Conservation (phyloP, 176 grass and related monocot genomes). For the Juncus effusus region DNA sequence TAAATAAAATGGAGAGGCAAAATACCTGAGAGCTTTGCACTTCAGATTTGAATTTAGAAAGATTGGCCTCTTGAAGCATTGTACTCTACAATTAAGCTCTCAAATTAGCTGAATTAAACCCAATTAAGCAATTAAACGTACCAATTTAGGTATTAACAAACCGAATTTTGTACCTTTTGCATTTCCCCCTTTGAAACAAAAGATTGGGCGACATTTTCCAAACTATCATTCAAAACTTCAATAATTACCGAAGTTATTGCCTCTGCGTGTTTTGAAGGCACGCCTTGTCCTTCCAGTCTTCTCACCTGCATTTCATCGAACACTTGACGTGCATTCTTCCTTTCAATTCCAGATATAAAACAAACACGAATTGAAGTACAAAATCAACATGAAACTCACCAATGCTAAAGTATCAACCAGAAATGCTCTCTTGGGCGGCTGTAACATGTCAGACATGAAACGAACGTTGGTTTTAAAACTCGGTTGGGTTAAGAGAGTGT, state of each 20-base stretch:
- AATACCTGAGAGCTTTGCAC: constrained; percentile 40
- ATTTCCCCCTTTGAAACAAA: constrained; percentile 42
- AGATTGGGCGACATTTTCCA: constrained; percentile 37
- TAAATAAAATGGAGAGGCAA: not conserved
- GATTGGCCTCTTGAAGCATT: constrained; percentile 43
- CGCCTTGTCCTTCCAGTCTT: constrained; percentile 37
- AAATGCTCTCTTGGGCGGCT: constrained; percentile 26
- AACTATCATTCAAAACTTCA: constrained; percentile 44
- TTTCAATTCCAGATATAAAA: not conserved
- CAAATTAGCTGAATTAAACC: not conserved
- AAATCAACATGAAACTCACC: constrained; percentile 14
- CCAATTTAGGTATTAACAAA: not conserved
- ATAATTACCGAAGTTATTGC: constrained; percentile 42
- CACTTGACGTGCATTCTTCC: constrained; percentile 14
- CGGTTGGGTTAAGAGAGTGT: not conserved
- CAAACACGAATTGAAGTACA: not conserved
- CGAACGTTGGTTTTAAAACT: constrained; percentile 2
- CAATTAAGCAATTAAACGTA: no score
- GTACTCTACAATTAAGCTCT: constrained; percentile 30
- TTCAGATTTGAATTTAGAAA: constrained; percentile 46
- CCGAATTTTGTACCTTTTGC: constrained; percentile 31
- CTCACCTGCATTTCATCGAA: not conserved
- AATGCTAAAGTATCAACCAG: constrained; percentile 28
- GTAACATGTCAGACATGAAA: constrained; percentile 2
- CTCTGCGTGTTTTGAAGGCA: constrained; percentile 44